These are phyloP conservation scores for Penicillium concentricum DNA, from an alignment of 2,329 filamentous ascomycete genomes.

Conservation along the genomic window DNA sequence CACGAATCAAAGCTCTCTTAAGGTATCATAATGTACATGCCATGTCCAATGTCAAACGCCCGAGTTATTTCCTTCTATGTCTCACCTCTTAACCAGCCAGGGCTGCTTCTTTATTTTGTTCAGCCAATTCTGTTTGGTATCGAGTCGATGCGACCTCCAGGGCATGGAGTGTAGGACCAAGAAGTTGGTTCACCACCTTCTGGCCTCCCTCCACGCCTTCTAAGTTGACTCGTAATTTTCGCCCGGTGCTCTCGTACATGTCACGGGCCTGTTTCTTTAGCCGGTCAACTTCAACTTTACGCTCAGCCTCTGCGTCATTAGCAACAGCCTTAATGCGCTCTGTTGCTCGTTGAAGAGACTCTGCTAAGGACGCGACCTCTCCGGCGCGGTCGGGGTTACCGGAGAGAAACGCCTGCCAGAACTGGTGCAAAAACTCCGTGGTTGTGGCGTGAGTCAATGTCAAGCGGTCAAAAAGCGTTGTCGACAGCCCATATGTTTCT, in stretches of 20 bases:
- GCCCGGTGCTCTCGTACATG: slow-evolving; percentile 69
- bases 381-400: slow-evolving; percentile 77
- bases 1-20: not conserved
- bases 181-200: slow-evolving; percentile 71
- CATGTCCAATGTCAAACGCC: slow-evolving; percentile 7
- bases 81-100: slow-evolving; percentile 13
- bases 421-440: slow-evolving; percentile 94
- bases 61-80: not conserved
- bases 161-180: slow-evolving; percentile 71
- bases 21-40: slow-evolving; percentile 6
- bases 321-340: slow-evolving; percentile 79
- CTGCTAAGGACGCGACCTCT: slow-evolving; percentile 77
- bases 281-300: slow-evolving; percentile 64
- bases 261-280: slow-evolving; percentile 70
- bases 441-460: slow-evolving; percentile 85
- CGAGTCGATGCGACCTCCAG: slow-evolving; percentile 68
- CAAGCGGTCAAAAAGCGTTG: slow-evolving; percentile 60
- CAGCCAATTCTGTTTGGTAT: slow-evolving; percentile 68
- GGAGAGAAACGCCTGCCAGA: slow-evolving; percentile 89
- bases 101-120: slow-evolving; percentile 50
- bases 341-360: slow-evolving; percentile 74
- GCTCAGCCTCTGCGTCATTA: slow-evolving; percentile 72
- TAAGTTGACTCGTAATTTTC: slow-evolving; percentile 68
- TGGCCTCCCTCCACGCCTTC: slow-evolving; percentile 69
- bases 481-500: slow-evolving; percentile 48